These are phyloP conservation scores for Neurospora sp. DNA, from an alignment of 495 filamentous ascomycete genomes.

Conservation along the genomic window DNA sequence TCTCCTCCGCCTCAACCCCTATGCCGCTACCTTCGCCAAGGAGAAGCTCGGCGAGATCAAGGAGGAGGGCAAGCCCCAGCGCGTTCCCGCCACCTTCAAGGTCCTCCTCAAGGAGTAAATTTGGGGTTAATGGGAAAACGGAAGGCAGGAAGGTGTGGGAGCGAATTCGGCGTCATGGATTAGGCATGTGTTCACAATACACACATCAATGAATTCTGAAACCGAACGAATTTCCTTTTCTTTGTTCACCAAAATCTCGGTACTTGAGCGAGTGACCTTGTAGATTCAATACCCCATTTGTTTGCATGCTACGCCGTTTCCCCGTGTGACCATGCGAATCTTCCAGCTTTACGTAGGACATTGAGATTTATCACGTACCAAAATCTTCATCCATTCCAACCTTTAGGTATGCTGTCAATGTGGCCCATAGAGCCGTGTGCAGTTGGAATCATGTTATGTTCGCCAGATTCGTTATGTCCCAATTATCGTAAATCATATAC, in stretches of 20 bases:
- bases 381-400: not conserved
- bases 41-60: conserved; percentile 40
- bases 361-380: not conserved
- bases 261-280: not conserved
- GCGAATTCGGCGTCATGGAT: conserved; percentile 30
- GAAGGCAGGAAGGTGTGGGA: conserved; percentile 13
- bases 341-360: no score
- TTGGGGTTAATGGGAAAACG: conserved; percentile 2
- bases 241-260: not conserved
- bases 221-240: conserved; percentile 12
- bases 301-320: not conserved
- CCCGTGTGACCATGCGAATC: not conserved
- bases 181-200: conserved; percentile 21
- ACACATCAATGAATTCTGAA: conserved; percentile 29
- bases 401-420: no score
- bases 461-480: not conserved
- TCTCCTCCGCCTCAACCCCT: conserved; percentile 92
- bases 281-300: conserved; percentile 1
- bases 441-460: not conserved
- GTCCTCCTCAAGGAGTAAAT: conserved; percentile 26
- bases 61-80: conserved; percentile 28
- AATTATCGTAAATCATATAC: not conserved
- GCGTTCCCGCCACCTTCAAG: conserved; percentile 27
- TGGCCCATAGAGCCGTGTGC: not conserved
- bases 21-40: conserved; percentile 78